Percentiles rank a stretch among this genome's conserved stretches.
phyloP scores from a whole-genome alignment of 2,329 filamentous ascomycete genomes.

The Stachybotrys chlorohalonatus region DNA sequence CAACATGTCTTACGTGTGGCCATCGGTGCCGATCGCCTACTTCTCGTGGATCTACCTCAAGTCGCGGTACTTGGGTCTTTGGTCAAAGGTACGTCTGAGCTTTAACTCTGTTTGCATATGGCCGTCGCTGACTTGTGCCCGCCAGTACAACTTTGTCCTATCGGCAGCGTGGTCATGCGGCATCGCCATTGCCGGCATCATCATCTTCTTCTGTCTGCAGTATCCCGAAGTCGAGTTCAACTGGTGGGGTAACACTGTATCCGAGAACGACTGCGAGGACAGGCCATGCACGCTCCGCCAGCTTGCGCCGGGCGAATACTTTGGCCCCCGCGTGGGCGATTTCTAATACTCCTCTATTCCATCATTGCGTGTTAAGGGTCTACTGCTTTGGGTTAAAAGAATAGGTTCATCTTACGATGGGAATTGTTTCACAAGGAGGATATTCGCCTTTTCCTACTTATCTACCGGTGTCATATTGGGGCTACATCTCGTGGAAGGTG shows the following conservation, averaged over 20 bases:
- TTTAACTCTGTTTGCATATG: rapidly evolving
- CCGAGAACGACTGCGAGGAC: slow-evolving; percentile 32
- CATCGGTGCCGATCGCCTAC: slow-evolving; percentile 41
- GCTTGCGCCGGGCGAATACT: slow-evolving; percentile 25
- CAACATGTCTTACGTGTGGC: slow-evolving; percentile 43
- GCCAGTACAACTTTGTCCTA: slow-evolving; percentile 42
- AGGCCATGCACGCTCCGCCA: slow-evolving; percentile 26
- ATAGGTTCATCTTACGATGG: background rate
- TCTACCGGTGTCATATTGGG: background rate
- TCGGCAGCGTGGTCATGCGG: slow-evolving; percentile 41
- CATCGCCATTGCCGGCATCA: slow-evolving; percentile 39
- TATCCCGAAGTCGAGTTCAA: slow-evolving; percentile 30
- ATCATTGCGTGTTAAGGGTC: background rate
- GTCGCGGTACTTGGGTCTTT: slow-evolving; percentile 37
- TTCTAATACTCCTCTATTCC: slow-evolving; percentile 14
- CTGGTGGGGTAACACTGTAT: slow-evolving; percentile 41
- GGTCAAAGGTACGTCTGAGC: slow-evolving; percentile 34
- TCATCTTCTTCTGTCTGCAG: slow-evolving; percentile 45
- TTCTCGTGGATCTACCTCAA: slow-evolving; percentile 44
- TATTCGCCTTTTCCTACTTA: background rate
- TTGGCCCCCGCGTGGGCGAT: slow-evolving; percentile 28
- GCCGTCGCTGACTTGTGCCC: slow-evolving; percentile 1
- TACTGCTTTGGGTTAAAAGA: background rate
- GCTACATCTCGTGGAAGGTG: background rate
- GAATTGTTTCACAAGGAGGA: background rate